A percentile compares a stretch with the other conserved stretches of the same genome.
These are phyloP conservation scores for Wickerhamomyces tratensis DNA, from an alignment of 805 yeast species.

Conservation along the genomic window DNA sequence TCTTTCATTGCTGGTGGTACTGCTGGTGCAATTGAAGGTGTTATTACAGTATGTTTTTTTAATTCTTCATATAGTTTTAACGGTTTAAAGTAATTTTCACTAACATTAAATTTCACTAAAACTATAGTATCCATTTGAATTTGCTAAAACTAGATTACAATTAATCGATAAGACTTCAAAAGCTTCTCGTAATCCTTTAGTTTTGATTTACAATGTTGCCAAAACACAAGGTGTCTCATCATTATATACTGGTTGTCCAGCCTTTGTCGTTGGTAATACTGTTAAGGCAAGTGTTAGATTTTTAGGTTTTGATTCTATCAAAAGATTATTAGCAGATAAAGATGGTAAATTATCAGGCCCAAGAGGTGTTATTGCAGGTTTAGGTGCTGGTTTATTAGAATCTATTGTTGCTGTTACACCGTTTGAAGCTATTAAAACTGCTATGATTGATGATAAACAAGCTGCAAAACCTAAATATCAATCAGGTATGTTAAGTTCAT, in stretches of 20 bases:
- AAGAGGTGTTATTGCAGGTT: conserved; percentile 91
- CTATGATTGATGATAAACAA: conserved; percentile 88
- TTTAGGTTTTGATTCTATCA: conserved; percentile 85
- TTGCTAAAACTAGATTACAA: conserved; percentile 91
- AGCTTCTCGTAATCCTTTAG: conserved; percentile 75
- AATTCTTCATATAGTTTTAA: not conserved
- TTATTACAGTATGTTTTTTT: conserved; percentile 40
- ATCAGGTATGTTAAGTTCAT: conserved; percentile 44
- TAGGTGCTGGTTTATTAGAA: conserved; percentile 93
- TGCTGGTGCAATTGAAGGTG: conserved; percentile 95
- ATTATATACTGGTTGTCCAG: conserved; percentile 92
- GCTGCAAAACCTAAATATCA: conserved; percentile 69
- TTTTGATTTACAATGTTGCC: conserved; percentile 65
- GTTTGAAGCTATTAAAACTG: conserved; percentile 93
- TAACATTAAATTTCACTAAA: not conserved
- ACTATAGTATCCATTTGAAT: conserved; percentile 79
- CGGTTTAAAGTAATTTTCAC: not conserved
- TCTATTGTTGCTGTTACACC: conserved; percentile 94
- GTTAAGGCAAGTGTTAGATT: conserved; percentile 95
- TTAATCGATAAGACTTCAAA: conserved; percentile 56
- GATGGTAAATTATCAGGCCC: conserved; percentile 85
- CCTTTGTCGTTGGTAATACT: conserved; percentile 91
- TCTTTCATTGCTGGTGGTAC: conserved; percentile 93
- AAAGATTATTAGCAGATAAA: conserved; percentile 65
- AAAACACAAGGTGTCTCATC: conserved; percentile 70